phyloP scores from a whole-genome alignment of 176 grass and related monocot species.

The Avena insularis region DNA sequence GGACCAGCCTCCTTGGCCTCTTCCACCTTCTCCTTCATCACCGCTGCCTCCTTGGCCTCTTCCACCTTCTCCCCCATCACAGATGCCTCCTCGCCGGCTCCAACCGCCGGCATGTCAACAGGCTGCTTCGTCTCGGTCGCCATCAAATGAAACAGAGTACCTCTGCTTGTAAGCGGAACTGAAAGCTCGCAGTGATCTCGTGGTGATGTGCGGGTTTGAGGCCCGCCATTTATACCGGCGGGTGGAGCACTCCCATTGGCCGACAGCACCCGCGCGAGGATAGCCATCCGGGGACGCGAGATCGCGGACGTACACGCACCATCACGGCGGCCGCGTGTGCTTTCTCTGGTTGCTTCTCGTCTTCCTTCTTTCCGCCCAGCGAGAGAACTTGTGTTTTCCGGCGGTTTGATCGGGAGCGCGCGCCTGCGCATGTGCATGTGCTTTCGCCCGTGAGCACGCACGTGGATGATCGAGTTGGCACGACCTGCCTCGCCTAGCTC shows the following conservation, averaged over 20 bases:
- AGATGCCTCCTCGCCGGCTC: constrained; percentile 14
- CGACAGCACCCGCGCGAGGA: constrained; percentile 28
- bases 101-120: background rate
- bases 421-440: too few species aligned
- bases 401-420: too few species aligned
- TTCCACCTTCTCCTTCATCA: background rate
- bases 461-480: too few species aligned
- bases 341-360: constrained; percentile 26
- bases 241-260: constrained; percentile 41
- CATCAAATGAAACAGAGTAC: constrained; percentile 12
- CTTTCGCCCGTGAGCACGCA: too few species aligned
- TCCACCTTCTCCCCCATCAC: background rate
- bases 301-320: constrained; percentile 49
- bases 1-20: background rate
- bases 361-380: too few species aligned
- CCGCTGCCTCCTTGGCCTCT: background rate
- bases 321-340: constrained; percentile 5
- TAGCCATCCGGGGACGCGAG: constrained; percentile 2
- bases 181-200: background rate
- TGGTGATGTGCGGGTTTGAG: background rate
- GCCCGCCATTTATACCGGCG: constrained; percentile 31
- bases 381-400: too few species aligned
- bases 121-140: constrained; percentile 43
- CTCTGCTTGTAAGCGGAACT: background rate
- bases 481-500: too few species aligned